Percentiles rank a stretch among this genome's conserved stretches.
Conservation (phyloP, 1,284 basidiomycete genomes). For the Wallemia mellicola region DNA sequence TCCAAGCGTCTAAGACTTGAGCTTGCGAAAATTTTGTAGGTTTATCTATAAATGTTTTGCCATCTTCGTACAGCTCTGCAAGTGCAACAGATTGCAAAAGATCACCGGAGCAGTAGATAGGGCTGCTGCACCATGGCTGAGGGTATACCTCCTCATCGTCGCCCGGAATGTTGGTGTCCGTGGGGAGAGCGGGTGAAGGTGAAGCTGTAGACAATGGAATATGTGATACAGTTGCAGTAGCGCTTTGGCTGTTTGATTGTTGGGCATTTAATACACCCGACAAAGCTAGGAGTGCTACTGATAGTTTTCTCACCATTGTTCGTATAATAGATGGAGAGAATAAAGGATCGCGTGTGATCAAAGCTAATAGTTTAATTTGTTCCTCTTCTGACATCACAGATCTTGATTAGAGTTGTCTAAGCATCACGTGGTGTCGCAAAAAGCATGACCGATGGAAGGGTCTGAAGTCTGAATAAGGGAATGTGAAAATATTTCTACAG, state of each 20-base stretch:
- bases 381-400: neutral
- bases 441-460: too few relatives aligned
- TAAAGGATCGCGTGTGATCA: neutral
- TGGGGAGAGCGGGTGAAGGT: neutral
- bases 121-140: slow-evolving; percentile 9
- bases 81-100: slow-evolving; percentile 7
- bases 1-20: slow-evolving; percentile 38
- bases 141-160: neutral
- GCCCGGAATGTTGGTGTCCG: neutral
- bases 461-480: too few relatives aligned
- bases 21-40: slow-evolving; percentile 37
- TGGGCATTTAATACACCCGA: neutral
- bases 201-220: slow-evolving; percentile 3
- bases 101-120: slow-evolving; percentile 12
- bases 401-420: too few relatives aligned
- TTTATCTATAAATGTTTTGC: slow-evolving; percentile 75
- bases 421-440: too few relatives aligned
- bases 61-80: slow-evolving; percentile 39
- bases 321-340: neutral
- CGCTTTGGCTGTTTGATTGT: neutral
- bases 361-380: neutral
- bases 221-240: neutral
- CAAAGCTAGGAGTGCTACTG: neutral
- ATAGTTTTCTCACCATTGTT: neutral
- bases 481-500: too few relatives aligned